These are phyloP conservation scores for Hypoxylon sp. DNA, from an alignment of 2,329 filamentous ascomycete genomes.

Conservation along the genomic window DNA sequence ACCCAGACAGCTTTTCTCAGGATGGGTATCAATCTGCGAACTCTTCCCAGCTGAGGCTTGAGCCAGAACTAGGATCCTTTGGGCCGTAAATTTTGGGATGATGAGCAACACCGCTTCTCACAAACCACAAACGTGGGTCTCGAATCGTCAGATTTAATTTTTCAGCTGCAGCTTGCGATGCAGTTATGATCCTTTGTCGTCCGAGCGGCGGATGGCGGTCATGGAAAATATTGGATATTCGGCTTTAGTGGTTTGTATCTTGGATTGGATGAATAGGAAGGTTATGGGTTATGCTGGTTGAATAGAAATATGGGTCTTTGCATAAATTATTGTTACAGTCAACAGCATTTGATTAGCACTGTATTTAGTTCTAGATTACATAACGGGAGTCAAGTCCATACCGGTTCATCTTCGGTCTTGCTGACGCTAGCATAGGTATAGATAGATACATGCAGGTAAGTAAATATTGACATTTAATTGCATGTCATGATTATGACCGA, in stretches of 20 bases:
- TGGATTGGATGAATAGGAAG: no score
- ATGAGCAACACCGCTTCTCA: conserved; percentile 17
- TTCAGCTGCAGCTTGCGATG: conserved; percentile 25
- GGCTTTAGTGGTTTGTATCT: no score
- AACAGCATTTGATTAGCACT: no score
- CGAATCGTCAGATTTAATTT: conserved; percentile 32
- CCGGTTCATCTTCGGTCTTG: conserved; percentile 16
- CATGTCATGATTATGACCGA: conserved; percentile 1
- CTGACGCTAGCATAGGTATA: neutral
- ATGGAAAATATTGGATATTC: no score
- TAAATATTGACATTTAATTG: neutral
- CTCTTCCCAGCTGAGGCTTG: conserved; percentile 8
- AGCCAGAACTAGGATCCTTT: no score
- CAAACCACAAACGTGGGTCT: conserved; percentile 29
- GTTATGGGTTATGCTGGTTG: conserved; percentile 25
- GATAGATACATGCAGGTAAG: no score
- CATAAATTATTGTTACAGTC: conserved; percentile 1
- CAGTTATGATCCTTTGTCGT: conserved; percentile 14
- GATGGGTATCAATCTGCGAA: conserved; percentile 31
- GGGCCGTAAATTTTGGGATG: no score
- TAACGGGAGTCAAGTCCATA: conserved; percentile 3
- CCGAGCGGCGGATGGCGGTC: conserved; percentile 13
- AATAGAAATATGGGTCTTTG: conserved; percentile 21
- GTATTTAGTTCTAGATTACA: conserved; percentile 2
- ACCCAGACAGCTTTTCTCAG: conserved; percentile 11